Base-by-base conservation (phyloP, 306 rosid species). In the Mucuna pruriens region DNA sequence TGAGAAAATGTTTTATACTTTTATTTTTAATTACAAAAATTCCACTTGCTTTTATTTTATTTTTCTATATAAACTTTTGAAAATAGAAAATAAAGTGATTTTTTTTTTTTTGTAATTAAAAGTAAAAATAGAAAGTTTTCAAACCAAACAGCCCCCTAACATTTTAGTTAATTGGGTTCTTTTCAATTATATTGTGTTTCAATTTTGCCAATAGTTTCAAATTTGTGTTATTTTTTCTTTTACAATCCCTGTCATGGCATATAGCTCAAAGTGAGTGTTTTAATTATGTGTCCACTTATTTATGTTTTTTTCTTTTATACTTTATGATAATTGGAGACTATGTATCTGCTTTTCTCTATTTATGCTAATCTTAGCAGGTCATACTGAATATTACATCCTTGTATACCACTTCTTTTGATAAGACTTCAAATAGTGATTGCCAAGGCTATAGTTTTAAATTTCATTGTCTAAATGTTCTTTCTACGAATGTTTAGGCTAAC, bases 291-390 rank as follows among this genome's bases (percentile, higher is more conserved):
- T 40, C 34, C 34, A 40, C 11, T 38, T 10, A 40, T 67, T 19
- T 20, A 40, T 67, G 73, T 39, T 40, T 62, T 39, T 40, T 62
- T 36, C 9, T 65, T 20, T 54, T 36, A 38, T 61, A 31, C 51
- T 76, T 75, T 75, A 25, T 75, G 12, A 76, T 44, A 17, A 31
- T 31, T 29, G 46, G 23, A 62, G 81, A 34, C 22, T 13, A 60
- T 75, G 25, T 19, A 33, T 49, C 25, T 44, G 49, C 17, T 64
- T 48, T 48, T 6, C n/a, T 77, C 36, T 64, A 64, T 65, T 9
- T 78, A 38, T 25, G 15, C 67, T 2, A 40, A 52, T 55, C 61
- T 55, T 42, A n/a, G 38, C 1, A 3, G 70, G 61, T 26, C 51
- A 33, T 26, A n/a, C 17, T 40, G 25, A 48, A 67, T 16, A 36